Evolutionary conservation across 78 protist species (phyloP), one percentile per base, ranked within the genome.

Genomic region (Acrasis kona): DNA sequence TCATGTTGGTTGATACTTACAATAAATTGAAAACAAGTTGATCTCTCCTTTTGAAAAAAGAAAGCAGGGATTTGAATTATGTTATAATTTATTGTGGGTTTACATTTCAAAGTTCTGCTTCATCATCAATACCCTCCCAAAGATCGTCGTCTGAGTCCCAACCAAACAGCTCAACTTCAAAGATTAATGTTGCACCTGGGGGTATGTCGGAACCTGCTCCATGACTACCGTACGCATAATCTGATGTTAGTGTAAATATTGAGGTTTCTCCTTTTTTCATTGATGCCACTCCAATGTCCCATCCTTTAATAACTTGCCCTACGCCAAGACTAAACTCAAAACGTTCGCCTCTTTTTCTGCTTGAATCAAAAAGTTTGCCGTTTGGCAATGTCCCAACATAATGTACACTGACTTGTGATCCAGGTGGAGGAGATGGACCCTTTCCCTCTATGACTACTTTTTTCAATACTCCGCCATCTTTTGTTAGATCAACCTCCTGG

Each of bases 241-340:
- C 80, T 5, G 80, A 68, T 7, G 80, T 6, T 7, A 77, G 61
- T 5, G 9, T 5, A 8, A 77, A 29, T 5, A 5, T 77, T 7
- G 67, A 36, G 66, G 41, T 77, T 39, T 77, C 80, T 19, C 80
- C 80, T 10, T 64, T 28, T n/a, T 50, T 35, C 74, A 72, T 35
- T 40, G 29, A 36, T 10, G 66, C n/a, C 9, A 77, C 67, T 8
- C 80, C 80, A 58, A 67, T 57, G 10, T 77, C 80, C 80, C 80
- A 77, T 6, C 80, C 80, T 68, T 66, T 77, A 74, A 87, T 87
- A 50, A 86, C 91, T 58, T 71, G 71, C 8, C 85, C 85, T 3
- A 1, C 32, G 39, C 93, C 93, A 0, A 89, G 19, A 35, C 35
- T 72, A 68, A 86, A 89, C 42, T 82, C 76, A 64, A 89, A 89